phyloP scores from a whole-genome alignment of 2,329 filamentous ascomycete genomes.

The Neospermospora avenae region DNA sequence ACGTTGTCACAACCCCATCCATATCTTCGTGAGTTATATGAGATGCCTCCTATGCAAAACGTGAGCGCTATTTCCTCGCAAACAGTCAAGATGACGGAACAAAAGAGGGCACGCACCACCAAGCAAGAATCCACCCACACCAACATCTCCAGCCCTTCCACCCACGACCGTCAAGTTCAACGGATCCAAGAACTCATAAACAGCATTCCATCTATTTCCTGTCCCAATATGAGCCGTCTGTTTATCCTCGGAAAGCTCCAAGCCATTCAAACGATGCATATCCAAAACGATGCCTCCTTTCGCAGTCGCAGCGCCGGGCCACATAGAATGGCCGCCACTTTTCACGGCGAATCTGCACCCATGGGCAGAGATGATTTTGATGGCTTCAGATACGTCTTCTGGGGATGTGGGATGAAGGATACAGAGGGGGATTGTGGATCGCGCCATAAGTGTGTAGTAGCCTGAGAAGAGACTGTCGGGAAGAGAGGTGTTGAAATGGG shows the following conservation, averaged over 20 bases:
- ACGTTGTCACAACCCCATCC: conserved; percentile 23
- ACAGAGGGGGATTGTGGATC: neutral
- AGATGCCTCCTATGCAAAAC: conserved; percentile 12
- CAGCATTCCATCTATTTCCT: conserved; percentile 11
- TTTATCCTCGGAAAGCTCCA: conserved; percentile 29
- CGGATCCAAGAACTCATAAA: conserved; percentile 18
- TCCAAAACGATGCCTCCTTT: conserved; percentile 41
- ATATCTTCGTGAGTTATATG: conserved; percentile 13
- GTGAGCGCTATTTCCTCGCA: neutral
- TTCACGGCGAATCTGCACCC: conserved; percentile 42
- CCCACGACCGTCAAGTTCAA: conserved; percentile 14
- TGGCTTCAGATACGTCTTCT: conserved; percentile 1
- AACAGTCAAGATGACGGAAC: neutral
- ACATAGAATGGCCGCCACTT: conserved; percentile 55
- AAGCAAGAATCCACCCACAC: conserved; percentile 18
- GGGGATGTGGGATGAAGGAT: neutral
- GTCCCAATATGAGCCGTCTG: conserved; percentile 22
- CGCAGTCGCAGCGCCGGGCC: conserved; percentile 50
- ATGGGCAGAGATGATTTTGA: conserved; percentile 1
- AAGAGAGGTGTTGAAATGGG: neutral
- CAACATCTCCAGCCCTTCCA: conserved; percentile 16
- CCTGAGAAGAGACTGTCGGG: neutral
- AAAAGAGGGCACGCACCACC: conserved; percentile 9
- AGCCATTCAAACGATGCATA: conserved; percentile 13
- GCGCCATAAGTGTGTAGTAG: neutral